Conservation (phyloP, 1,284 basidiomycete genomes). For the Sphagnurus paluster region DNA sequence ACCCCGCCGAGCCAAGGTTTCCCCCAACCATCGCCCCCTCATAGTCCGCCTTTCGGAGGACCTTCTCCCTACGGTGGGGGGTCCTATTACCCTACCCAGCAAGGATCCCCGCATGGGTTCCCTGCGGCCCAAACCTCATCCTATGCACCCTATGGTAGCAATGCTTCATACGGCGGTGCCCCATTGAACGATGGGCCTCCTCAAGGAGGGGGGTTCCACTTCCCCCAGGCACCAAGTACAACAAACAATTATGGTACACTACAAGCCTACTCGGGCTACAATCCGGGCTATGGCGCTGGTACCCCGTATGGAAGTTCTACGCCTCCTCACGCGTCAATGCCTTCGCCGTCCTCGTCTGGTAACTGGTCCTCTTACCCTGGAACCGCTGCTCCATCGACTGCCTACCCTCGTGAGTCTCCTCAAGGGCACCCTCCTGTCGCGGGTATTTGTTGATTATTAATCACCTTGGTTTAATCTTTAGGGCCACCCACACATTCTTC, state of each 20-base stretch:
- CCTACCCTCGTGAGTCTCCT: slow-evolving; percentile 37
- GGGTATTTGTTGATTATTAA: slow-evolving; percentile 13
- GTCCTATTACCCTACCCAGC: slow-evolving; percentile 22
- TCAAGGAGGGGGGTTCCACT: slow-evolving; percentile 21
- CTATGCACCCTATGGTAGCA: slow-evolving; percentile 20
- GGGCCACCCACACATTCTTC: slow-evolving; percentile 22
- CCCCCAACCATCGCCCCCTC: slow-evolving; percentile 23
- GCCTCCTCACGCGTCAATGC: slow-evolving; percentile 8
- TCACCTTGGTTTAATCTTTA: slow-evolving; percentile 18
- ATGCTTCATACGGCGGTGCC: slow-evolving; percentile 10
- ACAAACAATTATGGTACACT: slow-evolving; percentile 20
- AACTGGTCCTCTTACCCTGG: slow-evolving; percentile 17
- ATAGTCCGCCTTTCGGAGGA: slow-evolving; percentile 18
- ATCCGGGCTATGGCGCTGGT: slow-evolving; percentile 15
- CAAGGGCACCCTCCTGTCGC: slow-evolving; percentile 2
- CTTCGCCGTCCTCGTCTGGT: slow-evolving; percentile 10
- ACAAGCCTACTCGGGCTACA: slow-evolving; percentile 14
- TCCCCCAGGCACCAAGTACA: slow-evolving; percentile 28
- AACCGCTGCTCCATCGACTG: slow-evolving; percentile 25
- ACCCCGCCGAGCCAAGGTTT: slow-evolving; percentile 6
- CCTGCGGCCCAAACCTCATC: slow-evolving; percentile 16
- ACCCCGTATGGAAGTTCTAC: slow-evolving; percentile 12
- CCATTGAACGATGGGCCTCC: slow-evolving; percentile 8
- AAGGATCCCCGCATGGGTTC: slow-evolving; percentile 19
- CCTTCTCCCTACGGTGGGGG: slow-evolving; percentile 19